Percentiles rank a stretch among this genome's conserved stretches.
These are phyloP conservation scores for Termitomyces sp. DNA, from an alignment of 768 basidiomycete species.

Conservation along the genomic window DNA sequence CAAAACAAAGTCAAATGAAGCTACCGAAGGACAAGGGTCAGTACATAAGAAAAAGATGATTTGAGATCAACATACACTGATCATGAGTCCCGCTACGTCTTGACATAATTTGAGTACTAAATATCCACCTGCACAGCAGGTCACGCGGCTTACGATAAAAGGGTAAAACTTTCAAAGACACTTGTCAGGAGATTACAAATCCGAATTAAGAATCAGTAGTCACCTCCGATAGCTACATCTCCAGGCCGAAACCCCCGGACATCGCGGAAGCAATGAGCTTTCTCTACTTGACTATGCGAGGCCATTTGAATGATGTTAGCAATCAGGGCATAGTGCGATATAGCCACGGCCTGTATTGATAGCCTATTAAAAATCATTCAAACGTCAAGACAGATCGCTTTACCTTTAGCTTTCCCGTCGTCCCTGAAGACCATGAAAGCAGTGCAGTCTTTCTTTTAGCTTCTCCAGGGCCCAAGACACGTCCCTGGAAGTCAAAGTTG, in stretches of 20 bases:
- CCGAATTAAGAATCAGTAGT: constrained; percentile 6
- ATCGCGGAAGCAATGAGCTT: constrained; percentile 18
- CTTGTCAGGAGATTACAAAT: constrained; percentile 8
- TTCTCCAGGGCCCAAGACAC: constrained; percentile 41
- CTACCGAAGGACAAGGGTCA: constrained; percentile 21
- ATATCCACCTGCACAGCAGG: constrained; percentile 24
- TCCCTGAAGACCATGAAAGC: constrained; percentile 63
- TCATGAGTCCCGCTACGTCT: constrained; percentile 43
- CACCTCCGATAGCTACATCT: constrained; percentile 38
- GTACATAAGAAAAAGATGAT: constrained; percentile 7
- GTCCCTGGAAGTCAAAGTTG: constrained; percentile 31
- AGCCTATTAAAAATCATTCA: constrained; percentile 2
- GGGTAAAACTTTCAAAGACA: constrained; percentile 21
- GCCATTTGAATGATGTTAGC: constrained; percentile 50
- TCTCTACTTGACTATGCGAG: constrained; percentile 28
- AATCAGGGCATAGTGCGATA: constrained; percentile 50
- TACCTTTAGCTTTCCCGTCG: constrained; percentile 63
- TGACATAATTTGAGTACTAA: neutral
- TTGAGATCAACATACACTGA: constrained; percentile 31
- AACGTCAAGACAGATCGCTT: constrained; percentile 1
- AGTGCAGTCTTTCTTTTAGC: constrained; percentile 56
- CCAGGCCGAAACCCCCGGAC: constrained; percentile 37
- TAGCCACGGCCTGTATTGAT: constrained; percentile 37
- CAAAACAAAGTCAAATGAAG: constrained; percentile 51
- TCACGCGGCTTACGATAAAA: constrained; percentile 39